Evolutionary conservation across 345 rosid genomes (phyloP).

Genomic region (Reutealis trisperma): DNA sequence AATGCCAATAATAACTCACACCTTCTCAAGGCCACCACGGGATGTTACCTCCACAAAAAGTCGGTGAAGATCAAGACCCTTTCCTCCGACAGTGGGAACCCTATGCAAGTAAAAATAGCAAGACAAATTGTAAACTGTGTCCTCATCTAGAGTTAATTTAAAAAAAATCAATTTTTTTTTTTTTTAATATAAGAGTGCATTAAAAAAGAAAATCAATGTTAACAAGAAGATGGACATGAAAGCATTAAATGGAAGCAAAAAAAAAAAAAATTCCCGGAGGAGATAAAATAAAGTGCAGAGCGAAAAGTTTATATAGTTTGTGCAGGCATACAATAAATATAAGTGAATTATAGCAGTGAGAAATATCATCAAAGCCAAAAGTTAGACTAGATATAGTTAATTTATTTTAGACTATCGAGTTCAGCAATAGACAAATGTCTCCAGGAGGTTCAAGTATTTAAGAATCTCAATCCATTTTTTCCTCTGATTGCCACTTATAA

Average conservation of each 20-base stretch:
- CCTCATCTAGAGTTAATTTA: neutral
- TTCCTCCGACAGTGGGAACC: constrained; percentile 89
- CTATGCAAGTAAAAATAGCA: constrained; percentile 34
- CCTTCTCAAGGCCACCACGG: constrained; percentile 87
- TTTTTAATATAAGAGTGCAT: neutral
- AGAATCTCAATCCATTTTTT: neutral
- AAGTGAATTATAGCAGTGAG: neutral
- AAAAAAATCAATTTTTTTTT: neutral
- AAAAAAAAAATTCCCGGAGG: neutral
- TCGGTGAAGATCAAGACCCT: constrained; percentile 67
- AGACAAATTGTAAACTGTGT: neutral
- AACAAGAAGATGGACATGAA: neutral
- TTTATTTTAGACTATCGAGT: too few relatives aligned
- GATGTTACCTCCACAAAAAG: constrained; percentile 87
- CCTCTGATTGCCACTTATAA: neutral
- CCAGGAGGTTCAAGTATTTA: neutral
- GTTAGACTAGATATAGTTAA: neutral
- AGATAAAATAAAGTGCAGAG: neutral
- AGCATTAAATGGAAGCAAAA: neutral
- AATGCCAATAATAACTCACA: constrained; percentile 16
- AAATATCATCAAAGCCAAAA: neutral
- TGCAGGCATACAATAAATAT: neutral
- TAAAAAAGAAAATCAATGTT: neutral
- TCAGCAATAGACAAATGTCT: neutral
- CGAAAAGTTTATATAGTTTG: neutral